Evolutionary conservation across 139 green algal species (phyloP).

Genomic region (Marvania coccoides): DNA sequence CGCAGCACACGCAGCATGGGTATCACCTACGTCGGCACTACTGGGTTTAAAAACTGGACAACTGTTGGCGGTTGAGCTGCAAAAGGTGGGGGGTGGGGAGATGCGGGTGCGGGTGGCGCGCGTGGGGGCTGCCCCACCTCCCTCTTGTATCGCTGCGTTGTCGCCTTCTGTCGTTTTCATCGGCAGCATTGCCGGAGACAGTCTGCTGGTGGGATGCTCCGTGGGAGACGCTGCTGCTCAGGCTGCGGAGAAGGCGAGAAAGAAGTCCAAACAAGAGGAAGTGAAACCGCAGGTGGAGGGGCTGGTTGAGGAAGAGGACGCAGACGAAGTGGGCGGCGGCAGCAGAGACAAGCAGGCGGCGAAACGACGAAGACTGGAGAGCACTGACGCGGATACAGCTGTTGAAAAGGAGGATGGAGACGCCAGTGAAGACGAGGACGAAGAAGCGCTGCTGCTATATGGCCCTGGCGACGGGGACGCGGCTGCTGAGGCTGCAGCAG

Average conservation of each 20-base stretch:
- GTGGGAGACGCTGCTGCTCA: background rate
- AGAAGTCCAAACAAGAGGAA: background rate
- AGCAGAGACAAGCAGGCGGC: background rate
- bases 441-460: conserved; percentile 22
- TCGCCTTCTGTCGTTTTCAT: conserved; percentile 64
- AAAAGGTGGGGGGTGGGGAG: conserved; percentile 19
- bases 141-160: conserved; percentile 30
- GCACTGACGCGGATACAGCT: background rate
- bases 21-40: conserved; percentile 30
- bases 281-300: background rate
- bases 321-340: background rate
- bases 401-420: background rate
- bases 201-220: conserved; percentile 55
- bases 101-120: conserved; percentile 27
- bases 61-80: conserved; percentile 46
- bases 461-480: background rate
- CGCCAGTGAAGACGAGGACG: conserved; percentile 15
- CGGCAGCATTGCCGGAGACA: conserved; percentile 70
- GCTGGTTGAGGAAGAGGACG: background rate
- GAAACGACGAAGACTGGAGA: conserved; percentile 13
- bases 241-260: background rate
- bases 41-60: conserved; percentile 52
- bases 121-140: conserved; percentile 23
- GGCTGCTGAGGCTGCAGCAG: background rate
- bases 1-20: conserved; percentile 15